Base-by-base conservation (phyloP, 495 filamentous ascomycete genomes). In the Podospora tetraspora region DNA sequence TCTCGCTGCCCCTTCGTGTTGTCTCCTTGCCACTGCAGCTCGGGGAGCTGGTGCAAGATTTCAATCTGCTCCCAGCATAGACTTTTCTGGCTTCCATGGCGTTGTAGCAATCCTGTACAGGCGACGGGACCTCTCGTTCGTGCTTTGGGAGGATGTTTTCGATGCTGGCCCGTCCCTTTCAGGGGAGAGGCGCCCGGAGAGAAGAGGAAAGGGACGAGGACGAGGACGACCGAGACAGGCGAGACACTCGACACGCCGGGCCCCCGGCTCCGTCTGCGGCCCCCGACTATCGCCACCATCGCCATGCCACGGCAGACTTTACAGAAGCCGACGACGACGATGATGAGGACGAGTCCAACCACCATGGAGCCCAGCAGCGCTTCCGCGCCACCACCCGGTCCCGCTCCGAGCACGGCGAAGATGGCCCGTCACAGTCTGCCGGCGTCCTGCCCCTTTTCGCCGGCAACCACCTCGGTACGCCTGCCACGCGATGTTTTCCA, bases 361-460 rank as follows among this genome's bases (percentile, higher is more conserved):
- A 65, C 63, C 6, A 79, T 57, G 80, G 79, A 25, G 74, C 72
- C 7, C 80, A 83, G 58, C 66, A 67, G 29, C 69, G 69, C 23
- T 61, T 58, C 34, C 64, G 43, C 43, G 19, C 43, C 43, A 52
- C 43, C 3, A 59, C 13, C 24, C 61, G 64, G 12, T 62, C 24
- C 29, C 71, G 68, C 29, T 76, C 78, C 19, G 73, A 78, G 1
- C 79, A 81, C 11, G 87, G 90, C 57, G 89, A 89, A 61, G 87
- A 79, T 61, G 75, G 77, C 61, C 11, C 73, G 72, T 25, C 80
- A 82, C 66, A 87, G 84, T 72, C 86, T 79, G 29, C 81, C 82
- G 66, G 87, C 87, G 82, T 95, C 43, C 82, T 97, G 65, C 93
- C 93, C 21, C 90, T 96, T 59, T 96, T 96, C 79, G 92, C 91